Conservation (phyloP, 768 basidiomycete genomes). For the Boletus barrowsii region DNA sequence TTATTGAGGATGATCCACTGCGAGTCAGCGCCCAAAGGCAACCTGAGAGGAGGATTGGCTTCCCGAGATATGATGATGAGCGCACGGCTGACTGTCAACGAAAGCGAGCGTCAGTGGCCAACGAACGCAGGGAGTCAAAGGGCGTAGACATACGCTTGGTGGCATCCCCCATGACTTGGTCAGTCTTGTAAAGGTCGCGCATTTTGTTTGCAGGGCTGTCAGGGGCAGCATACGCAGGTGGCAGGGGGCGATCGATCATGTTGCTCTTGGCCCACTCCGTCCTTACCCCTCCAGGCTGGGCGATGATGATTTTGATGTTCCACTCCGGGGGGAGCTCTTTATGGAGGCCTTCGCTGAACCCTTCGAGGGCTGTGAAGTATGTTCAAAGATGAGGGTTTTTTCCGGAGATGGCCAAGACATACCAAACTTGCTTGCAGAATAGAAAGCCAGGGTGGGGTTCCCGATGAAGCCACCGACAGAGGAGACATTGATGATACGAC, state of each 20-base stretch:
- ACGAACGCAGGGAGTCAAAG: not conserved
- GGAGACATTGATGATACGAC: conserved; percentile 23
- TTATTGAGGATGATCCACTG: conserved; percentile 16
- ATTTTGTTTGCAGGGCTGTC: conserved; percentile 16
- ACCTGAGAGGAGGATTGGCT: conserved; percentile 19
- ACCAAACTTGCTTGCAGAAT: conserved; percentile 25
- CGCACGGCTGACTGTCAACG: conserved; percentile 12
- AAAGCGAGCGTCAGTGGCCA: not conserved
- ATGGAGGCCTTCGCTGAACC: conserved; percentile 23
- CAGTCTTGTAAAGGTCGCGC: conserved; percentile 4
- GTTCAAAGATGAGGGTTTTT: not conserved
- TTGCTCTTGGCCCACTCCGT: conserved; percentile 21
- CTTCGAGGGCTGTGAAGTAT: conserved; percentile 20
- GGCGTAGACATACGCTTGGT: conserved; percentile 9
- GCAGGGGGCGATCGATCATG: conserved; percentile 14
- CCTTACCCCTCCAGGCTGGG: conserved; percentile 20
- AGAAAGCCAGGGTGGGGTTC: conserved; percentile 16
- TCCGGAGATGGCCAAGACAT: not conserved
- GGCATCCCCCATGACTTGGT: not conserved
- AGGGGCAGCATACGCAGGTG: conserved; percentile 13
- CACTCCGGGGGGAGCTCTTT: conserved; percentile 24
- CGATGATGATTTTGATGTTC: conserved; percentile 26
- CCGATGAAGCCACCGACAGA: conserved; percentile 18
- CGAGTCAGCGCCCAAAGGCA: conserved; percentile 20
- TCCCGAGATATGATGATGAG: conserved; percentile 17